Conservation (phyloP, 805 yeast species). For the Yarrowia phangngaensis region DNA sequence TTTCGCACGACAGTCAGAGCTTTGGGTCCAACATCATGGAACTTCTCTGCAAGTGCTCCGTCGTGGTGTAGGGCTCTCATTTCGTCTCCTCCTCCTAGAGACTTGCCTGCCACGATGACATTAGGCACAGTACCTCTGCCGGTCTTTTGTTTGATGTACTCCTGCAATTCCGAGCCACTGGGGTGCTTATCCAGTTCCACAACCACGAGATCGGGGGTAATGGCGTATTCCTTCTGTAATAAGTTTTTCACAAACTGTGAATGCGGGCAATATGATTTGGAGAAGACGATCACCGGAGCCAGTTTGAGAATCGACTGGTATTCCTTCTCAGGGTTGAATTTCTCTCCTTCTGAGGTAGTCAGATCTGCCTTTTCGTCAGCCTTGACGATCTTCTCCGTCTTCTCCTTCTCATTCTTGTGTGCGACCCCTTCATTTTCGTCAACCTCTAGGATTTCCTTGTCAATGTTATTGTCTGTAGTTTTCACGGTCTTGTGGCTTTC, state of each 20-base stretch:
- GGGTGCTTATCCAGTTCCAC: slow-evolving; percentile 81
- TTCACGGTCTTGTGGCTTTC: slow-evolving; percentile 29
- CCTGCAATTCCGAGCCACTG: slow-evolving; percentile 72
- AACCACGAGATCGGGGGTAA: slow-evolving; percentile 66
- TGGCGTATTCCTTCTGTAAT: slow-evolving; percentile 57
- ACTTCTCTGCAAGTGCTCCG: slow-evolving; percentile 49
- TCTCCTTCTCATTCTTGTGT: slow-evolving; percentile 43
- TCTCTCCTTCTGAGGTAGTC: slow-evolving; percentile 34
- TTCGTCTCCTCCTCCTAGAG: slow-evolving; percentile 89
- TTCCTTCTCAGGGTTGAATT: slow-evolving; percentile 52
- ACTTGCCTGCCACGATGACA: slow-evolving; percentile 64
- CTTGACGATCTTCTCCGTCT: slow-evolving; percentile 21
- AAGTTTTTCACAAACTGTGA: slow-evolving; percentile 67
- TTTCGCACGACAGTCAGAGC: slow-evolving; percentile 15
- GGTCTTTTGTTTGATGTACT: slow-evolving; percentile 59
- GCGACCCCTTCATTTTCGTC: slow-evolving; percentile 46
- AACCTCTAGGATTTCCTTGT: slow-evolving; percentile 27
- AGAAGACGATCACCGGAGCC: slow-evolving; percentile 45
- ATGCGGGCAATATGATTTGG: slow-evolving; percentile 60
- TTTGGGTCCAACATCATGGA: slow-evolving; percentile 39
- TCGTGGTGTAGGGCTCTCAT: slow-evolving; percentile 57
- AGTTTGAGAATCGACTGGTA: slow-evolving; percentile 50
- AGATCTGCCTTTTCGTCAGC: slow-evolving; percentile 31
- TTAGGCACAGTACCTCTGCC: slow-evolving; percentile 92
- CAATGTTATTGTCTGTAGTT: slow-evolving; percentile 23